Base-by-base conservation (phyloP, 495 filamentous ascomycete genomes). In the Lichina pygmaea region DNA sequence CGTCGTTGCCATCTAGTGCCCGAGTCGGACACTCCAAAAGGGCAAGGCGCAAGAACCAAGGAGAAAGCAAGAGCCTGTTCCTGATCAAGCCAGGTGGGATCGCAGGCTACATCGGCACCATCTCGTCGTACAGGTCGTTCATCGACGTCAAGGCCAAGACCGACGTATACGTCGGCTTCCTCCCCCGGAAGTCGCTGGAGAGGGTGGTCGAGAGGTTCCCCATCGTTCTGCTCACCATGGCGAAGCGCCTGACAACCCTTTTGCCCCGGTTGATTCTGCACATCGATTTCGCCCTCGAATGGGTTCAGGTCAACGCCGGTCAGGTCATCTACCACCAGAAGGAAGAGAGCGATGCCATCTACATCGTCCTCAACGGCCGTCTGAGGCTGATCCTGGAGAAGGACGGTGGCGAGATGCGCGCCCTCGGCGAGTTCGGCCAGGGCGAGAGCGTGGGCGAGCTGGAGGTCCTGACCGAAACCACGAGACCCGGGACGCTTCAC, bases 341-440 rank as follows among this genome's bases (percentile, higher is more conserved):
- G 4, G 86, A 95, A 50, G 89, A 95, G 49, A 95, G 89, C 56
- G 89, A 97, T 59, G 89, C 91, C 10, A 97, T 97, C 38, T 95
- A 97, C 54, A 84, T 97, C 49, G 91, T 94, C 9, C 66, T 97
- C 7, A 97, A 97, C 56, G 89, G 89, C 8, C 75, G 89, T 8
- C 59, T 97, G 24, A 65, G 89, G 34, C 70, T 81, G 6, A 72
- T 95, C 2, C 67, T 81, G 33, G 84, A 94, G 53, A 67, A 72
- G 6, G 63, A 77, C 32, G 75, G 81, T 44, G 82, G 79, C 0
- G 78, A 74, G n/a, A 79, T 92, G 65, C 78, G 75, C 44, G 86
- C 93, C 36, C 72, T 83, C 36, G 86, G 83, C 9, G 89, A 97
- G 56, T 94, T 81, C 54, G 89, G 91, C 6, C 89, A 97, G 55